A percentile compares a stretch with the other conserved stretches of the same genome.
Evolutionary conservation across 2,329 filamentous ascomycete species (phyloP).

Genomic region (Claviceps digitariae): DNA sequence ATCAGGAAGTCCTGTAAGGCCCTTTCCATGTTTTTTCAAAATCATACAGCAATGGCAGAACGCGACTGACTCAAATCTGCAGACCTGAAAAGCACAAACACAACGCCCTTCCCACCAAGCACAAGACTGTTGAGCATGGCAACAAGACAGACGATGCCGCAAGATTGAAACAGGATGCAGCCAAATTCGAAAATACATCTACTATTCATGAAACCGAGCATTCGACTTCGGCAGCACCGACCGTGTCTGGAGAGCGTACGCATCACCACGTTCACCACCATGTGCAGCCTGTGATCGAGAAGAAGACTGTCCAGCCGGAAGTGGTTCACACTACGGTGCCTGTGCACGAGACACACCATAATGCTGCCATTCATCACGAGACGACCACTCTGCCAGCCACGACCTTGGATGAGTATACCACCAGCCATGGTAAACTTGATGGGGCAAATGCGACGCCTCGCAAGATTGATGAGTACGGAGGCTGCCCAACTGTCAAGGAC

Average conservation of each 20-base stretch:
- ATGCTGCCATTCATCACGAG: constrained; percentile 50
- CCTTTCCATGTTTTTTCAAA: too few relatives aligned
- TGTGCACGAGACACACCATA: constrained; percentile 59
- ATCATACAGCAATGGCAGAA: too few relatives aligned
- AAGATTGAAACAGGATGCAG: constrained; percentile 36
- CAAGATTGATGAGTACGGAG: constrained; percentile 43
- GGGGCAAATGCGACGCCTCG: constrained; percentile 35
- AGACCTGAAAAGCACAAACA: constrained; percentile 49
- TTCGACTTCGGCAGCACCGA: constrained; percentile 13
- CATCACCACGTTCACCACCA: constrained; percentile 47
- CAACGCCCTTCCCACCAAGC: constrained; percentile 43
- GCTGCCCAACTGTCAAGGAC: constrained; percentile 35
- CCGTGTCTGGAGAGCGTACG: constrained; percentile 16
- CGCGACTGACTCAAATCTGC: too few relatives aligned
- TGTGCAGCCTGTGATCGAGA: constrained; percentile 57
- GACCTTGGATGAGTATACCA: constrained; percentile 49
- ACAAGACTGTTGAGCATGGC: constrained; percentile 48
- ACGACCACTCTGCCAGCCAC: constrained; percentile 51
- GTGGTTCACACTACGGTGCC: constrained; percentile 60
- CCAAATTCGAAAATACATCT: constrained; percentile 16
- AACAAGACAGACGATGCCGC: constrained; percentile 33
- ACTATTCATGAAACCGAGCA: constrained; percentile 18
- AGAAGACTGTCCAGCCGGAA: constrained; percentile 52
- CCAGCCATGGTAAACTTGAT: constrained; percentile 30
- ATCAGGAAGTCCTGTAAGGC: constrained; percentile 28